A percentile compares a stretch with the other conserved stretches of the same genome.
Conservation (phyloP, 2,329 filamentous ascomycete genomes). For the Lecanicillium sp. region DNA sequence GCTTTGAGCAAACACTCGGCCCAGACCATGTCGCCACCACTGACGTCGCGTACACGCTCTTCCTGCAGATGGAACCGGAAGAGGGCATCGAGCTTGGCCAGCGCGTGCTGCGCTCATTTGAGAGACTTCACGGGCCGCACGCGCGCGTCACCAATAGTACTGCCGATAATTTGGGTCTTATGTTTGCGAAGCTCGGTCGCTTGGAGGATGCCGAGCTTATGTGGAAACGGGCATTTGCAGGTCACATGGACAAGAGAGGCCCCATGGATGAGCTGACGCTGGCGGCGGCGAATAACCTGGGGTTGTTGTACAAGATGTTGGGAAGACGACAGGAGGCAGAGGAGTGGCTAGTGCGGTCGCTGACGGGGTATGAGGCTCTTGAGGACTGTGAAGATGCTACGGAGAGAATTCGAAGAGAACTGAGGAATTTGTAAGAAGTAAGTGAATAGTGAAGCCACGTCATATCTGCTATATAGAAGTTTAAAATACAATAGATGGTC, state of each 20-base stretch:
- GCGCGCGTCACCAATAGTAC: neutral
- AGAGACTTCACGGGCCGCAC: neutral
- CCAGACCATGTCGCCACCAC: neutral
- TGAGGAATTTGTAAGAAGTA: too few species aligned
- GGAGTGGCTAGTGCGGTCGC: neutral
- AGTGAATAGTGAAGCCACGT: too few species aligned
- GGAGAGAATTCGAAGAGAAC: too few species aligned
- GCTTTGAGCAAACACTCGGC: neutral
- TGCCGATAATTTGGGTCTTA: slow-evolving; percentile 3
- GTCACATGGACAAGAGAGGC: neutral
- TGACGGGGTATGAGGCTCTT: neutral
- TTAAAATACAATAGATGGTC: too few species aligned
- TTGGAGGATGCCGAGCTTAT: neutral
- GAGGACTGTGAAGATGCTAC: too few species aligned
- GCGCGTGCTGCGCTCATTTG: neutral
- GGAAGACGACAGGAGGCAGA: neutral
- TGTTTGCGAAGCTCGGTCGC: slow-evolving; percentile 3
- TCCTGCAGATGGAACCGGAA: slow-evolving; percentile 1
- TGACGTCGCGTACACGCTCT: slow-evolving; percentile 4
- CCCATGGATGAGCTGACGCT: neutral
- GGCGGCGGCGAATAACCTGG: slow-evolving; percentile 2
- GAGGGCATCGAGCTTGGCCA: neutral
- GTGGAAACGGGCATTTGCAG: neutral
- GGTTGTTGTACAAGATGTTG: slow-evolving; percentile 2
- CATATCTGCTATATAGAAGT: too few species aligned